Percentiles rank a stretch among this genome's conserved stretches.
phyloP scores from a whole-genome alignment of 2,329 filamentous ascomycete genomes.

The Fusarium aywerte region DNA sequence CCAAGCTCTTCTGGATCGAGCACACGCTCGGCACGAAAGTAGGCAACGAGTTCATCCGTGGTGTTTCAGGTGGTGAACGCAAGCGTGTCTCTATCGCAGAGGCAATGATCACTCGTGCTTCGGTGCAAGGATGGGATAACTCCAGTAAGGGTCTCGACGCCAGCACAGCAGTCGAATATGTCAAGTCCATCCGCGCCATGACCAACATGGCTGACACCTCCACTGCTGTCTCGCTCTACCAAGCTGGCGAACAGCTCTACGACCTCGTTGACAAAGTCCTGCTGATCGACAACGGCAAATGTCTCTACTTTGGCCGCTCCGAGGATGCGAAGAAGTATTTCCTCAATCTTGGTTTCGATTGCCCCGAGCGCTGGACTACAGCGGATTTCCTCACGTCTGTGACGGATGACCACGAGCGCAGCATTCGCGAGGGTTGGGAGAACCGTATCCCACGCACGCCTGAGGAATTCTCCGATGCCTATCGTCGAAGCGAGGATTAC shows the following conservation, averaged over 20 bases:
- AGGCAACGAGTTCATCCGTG: slow-evolving; percentile 74
- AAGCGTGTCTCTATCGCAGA: slow-evolving; percentile 83
- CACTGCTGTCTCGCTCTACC: slow-evolving; percentile 77
- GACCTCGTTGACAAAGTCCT: slow-evolving; percentile 79
- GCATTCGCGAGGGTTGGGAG: slow-evolving; percentile 73
- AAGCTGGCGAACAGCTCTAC: slow-evolving; percentile 73
- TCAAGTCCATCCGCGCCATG: slow-evolving; percentile 69
- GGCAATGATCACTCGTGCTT: slow-evolving; percentile 67
- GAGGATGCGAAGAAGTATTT: slow-evolving; percentile 76
- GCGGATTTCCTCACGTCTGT: slow-evolving; percentile 83
- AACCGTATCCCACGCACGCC: slow-evolving; percentile 74
- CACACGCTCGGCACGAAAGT: slow-evolving; percentile 76
- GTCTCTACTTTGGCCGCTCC: slow-evolving; percentile 76
- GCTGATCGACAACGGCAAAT: slow-evolving; percentile 77
- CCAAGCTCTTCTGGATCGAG: slow-evolving; percentile 77
- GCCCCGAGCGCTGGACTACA: slow-evolving; percentile 76
- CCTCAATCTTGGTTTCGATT: slow-evolving; percentile 75
- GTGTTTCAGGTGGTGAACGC: slow-evolving; percentile 71
- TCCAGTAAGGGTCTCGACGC: slow-evolving; percentile 77
- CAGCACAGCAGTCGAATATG: slow-evolving; percentile 78
- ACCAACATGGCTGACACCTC: slow-evolving; percentile 78
- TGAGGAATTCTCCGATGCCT: slow-evolving; percentile 73
- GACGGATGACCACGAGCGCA: slow-evolving; percentile 77
- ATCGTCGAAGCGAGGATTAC: slow-evolving; percentile 71
- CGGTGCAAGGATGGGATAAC: slow-evolving; percentile 79